Evolutionary conservation across 768 basidiomycete species (phyloP), one percentile per base, ranked within the genome.

Genomic region (Gymnopilus junonius): DNA sequence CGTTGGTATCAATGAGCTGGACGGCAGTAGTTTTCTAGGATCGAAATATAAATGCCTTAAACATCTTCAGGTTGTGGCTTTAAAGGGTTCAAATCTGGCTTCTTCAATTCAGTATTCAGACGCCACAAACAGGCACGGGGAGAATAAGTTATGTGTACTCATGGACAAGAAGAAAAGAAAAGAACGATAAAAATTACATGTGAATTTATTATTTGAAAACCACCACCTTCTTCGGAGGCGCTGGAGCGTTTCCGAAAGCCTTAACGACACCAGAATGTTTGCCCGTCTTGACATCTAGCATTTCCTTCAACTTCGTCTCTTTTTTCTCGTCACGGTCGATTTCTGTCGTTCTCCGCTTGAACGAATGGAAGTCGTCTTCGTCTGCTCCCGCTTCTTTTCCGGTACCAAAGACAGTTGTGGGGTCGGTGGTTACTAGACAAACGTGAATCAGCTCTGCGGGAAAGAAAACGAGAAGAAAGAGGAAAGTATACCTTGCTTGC

Each of bases 301-400:
- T 66, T 50, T 79, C 79, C 71, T 76, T 84, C 32, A 66, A 42
- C 63, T 77, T 82, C 27, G 80, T 80, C 55, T 81, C 79, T 45
- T 70, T 73, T 68, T 83, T 86, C 69, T 90, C 87, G 27, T 87
- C 85, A 29, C 75, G 80, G 29, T 91, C 86, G 0, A 93, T 79
- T 62, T 89, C 87, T 10, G 73, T 76, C 46, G 80, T 85, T 57
- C 78, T 83, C 45, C 94, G 84, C 71, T 89, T 90, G 73, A 95
- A 83, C 0, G 81, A 80, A 74, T 95, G 95, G 77, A 96, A 97
- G 73, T 97, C 96, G 71, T 98, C 96, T 74, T 98, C 96, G 72
- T 98, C 96, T 8, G 96, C 90, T 23, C 94, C 94, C 0, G 84
- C 87, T 39, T 81, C 86, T 31, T 72, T 72, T 17, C 85, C 84